Conservation (phyloP, 164 flowering plant species). For the Santalum album region DNA sequence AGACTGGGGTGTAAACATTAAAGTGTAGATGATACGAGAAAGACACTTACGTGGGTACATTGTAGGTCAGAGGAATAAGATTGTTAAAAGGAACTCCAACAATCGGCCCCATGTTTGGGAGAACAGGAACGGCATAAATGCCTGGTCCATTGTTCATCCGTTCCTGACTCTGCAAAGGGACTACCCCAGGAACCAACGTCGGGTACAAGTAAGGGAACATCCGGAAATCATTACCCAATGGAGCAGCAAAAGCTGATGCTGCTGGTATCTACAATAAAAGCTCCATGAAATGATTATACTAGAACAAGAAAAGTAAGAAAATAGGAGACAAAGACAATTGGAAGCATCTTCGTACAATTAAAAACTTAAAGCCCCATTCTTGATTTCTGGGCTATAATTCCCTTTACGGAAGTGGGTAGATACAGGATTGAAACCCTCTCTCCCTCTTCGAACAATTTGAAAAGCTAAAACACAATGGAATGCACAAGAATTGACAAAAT, state of each 20-base stretch:
- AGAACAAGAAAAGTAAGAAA: too few relatives aligned
- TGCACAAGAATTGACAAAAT: too few relatives aligned
- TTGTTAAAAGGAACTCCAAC: conserved; percentile 52
- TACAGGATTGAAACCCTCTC: too few relatives aligned
- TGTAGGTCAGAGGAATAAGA: conserved; percentile 80
- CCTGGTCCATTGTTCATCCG: conserved; percentile 72
- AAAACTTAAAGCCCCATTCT: too few relatives aligned
- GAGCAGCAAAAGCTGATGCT: conserved; percentile 16
- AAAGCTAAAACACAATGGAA: too few relatives aligned
- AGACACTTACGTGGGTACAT: conserved; percentile 67
- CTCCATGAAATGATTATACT: conserved; percentile 1
- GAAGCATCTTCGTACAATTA: too few relatives aligned
- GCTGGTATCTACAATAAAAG: conserved; percentile 24
- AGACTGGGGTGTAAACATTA: too few relatives aligned
- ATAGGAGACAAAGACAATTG: too few relatives aligned
- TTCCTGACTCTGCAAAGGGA: conserved; percentile 43
- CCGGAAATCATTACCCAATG: conserved; percentile 35
- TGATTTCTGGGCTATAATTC: too few relatives aligned
- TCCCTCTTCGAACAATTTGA: too few relatives aligned
- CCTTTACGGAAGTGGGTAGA: too few relatives aligned
- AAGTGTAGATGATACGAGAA: too few relatives aligned
- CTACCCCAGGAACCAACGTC: conserved; percentile 42
- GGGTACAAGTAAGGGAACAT: conserved; percentile 65
- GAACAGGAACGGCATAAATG: conserved; percentile 79
- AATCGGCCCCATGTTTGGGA: conserved; percentile 39